Percentiles rank a stretch among this genome's conserved stretches.
phyloP scores from a whole-genome alignment of 495 filamentous ascomycete genomes.

The Penicillium manginii region DNA sequence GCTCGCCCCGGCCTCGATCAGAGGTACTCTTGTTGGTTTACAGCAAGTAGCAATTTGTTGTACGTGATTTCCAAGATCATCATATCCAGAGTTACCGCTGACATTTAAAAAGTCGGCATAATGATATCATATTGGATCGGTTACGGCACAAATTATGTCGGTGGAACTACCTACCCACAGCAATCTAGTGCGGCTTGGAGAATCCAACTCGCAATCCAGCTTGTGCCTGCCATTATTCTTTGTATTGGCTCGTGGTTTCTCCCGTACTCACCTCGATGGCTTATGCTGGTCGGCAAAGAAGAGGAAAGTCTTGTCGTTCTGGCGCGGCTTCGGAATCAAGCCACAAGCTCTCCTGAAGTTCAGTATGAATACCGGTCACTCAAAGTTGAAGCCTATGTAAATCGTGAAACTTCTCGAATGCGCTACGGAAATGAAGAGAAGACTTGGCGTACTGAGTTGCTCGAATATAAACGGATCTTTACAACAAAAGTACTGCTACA shows the following conservation, averaged over 20 bases:
- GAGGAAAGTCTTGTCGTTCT: slow-evolving; percentile 46
- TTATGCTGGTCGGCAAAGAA: slow-evolving; percentile 44
- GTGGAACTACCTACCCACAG: slow-evolving; percentile 43
- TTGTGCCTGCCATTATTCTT: slow-evolving; percentile 65
- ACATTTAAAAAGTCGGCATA: slow-evolving; percentile 51
- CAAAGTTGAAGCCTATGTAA: background rate
- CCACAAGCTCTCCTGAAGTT: slow-evolving; percentile 52
- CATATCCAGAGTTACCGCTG: no score
- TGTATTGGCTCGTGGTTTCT: slow-evolving; percentile 62
- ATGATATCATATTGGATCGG: slow-evolving; percentile 70
- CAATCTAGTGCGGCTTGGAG: slow-evolving; percentile 48
- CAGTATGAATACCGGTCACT: slow-evolving; percentile 27
- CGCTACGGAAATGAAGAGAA: no score
- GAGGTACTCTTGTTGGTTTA: slow-evolving; percentile 72
- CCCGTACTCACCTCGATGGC: slow-evolving; percentile 75
- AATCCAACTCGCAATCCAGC: slow-evolving; percentile 48
- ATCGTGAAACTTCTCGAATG: background rate
- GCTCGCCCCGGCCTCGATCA: slow-evolving; percentile 73
- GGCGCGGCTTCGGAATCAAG: slow-evolving; percentile 70
- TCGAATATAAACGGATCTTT: background rate
- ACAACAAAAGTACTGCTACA: background rate
- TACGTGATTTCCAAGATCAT: no score
- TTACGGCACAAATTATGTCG: no score
- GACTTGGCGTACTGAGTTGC: no score
- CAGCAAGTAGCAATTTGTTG: slow-evolving; percentile 81